A percentile compares a stretch with the other conserved stretches of the same genome.
phyloP scores from a whole-genome alignment of 2,329 filamentous ascomycete species.

The Aureobasidium sp. region DNA sequence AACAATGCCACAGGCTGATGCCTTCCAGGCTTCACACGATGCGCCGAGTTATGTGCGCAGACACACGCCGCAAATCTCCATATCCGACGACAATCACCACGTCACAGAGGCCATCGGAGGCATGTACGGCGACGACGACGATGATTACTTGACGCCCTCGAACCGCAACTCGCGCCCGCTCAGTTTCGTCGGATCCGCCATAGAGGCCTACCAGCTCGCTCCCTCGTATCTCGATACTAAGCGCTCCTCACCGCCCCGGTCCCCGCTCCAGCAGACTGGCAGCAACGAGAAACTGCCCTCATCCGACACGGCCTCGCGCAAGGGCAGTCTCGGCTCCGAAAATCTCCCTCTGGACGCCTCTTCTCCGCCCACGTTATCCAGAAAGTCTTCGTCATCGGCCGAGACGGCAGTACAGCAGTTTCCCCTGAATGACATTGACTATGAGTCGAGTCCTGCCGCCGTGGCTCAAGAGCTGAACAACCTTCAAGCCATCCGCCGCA shows the following conservation, averaged over 20 bases:
- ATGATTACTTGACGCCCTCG: constrained; percentile 38
- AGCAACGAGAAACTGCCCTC: constrained; percentile 26
- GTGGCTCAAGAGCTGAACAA: constrained; percentile 91
- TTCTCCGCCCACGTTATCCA: constrained; percentile 35
- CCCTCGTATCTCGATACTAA: constrained; percentile 22
- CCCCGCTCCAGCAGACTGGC: constrained; percentile 29
- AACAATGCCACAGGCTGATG: background rate
- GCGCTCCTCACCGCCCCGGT: constrained; percentile 20
- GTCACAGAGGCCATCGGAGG: constrained; percentile 91
- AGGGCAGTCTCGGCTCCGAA: constrained; percentile 16
- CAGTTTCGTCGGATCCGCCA: constrained; percentile 63
- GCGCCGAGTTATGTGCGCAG: constrained; percentile 40
- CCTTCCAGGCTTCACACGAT: constrained; percentile 25
- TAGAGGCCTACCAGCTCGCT: constrained; percentile 37
- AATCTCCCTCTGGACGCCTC: constrained; percentile 12
- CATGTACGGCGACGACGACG: constrained; percentile 59
- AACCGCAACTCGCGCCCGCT: constrained; percentile 58
- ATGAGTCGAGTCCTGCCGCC: constrained; percentile 81
- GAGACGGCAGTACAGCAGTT: constrained; percentile 40
- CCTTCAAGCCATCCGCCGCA: constrained; percentile 77
- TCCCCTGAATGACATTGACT: constrained; percentile 75
- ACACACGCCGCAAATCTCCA: constrained; percentile 56
- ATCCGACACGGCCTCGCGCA: constrained; percentile 15
- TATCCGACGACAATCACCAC: constrained; percentile 88
- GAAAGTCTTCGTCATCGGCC: constrained; percentile 27